Evolutionary conservation across 2,329 filamentous ascomycete species (phyloP), one percentile per base, ranked within the genome.

Genomic region (Fusarium odoratissimum): DNA sequence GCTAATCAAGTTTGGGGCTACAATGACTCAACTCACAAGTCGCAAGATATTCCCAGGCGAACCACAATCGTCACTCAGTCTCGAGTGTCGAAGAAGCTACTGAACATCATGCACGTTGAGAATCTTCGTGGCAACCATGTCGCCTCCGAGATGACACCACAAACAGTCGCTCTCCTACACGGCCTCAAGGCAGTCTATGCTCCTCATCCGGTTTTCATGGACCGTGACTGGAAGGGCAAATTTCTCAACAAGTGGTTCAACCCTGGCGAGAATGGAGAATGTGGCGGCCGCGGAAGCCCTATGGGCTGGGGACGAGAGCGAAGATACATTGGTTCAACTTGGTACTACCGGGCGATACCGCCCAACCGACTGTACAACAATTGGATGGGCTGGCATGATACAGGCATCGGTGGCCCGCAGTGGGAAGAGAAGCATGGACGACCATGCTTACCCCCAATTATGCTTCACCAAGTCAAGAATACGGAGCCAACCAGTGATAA

Each of bases 1-100:
- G 86, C 86, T 55, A 85, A 90, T 73, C 90, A 93, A 72, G 85
- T 93, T 30, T 92, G 91, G 82, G 91, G 91, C 44, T 94, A 92
- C 82, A 84, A 80, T 60, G 85, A 89, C 70, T 79, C 81, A 21
- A 82, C 80, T 13, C 86, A 89, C 75, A 77, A 80, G 19, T 85
- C 86, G 31, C 83, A 83, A 48, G 86, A 90, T 48, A 88, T 93
- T 2, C 92, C 93, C 17, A 90, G 93, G 60, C 89, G 93, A 65
- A 90, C 91, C 16, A 92, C 92, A n/a, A 93, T 95, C 76, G 91
- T 94, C 69, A 95, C 93, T 0, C 92, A 94, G 71, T 91, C 91
- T 3, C 90, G 93, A 58, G 84, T 94, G 12, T 95, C 92, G 21
- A 92, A 91, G 78, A 88, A 87, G 33, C 85, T 95, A 5, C 84